Evolutionary conservation across 257 asterid species (phyloP).

Genomic region (Thymus quinquecostatus): DNA sequence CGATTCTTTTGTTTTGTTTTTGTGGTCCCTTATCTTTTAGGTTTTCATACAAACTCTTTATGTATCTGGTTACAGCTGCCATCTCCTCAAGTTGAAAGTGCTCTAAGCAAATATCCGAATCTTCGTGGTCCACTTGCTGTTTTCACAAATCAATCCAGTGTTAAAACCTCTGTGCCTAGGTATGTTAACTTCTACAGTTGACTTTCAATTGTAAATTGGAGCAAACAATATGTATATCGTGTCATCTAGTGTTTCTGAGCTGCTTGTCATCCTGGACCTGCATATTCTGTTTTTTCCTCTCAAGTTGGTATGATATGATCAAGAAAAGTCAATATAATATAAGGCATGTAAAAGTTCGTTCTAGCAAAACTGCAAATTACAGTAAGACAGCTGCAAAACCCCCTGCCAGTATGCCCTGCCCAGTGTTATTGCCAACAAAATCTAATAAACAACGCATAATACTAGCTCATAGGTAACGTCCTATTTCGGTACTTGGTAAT

Average conservation of each 20-base stretch:
- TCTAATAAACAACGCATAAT: neutral
- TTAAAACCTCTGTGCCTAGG: constrained; percentile 73
- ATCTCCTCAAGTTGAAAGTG: constrained; percentile 87
- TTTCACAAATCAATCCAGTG: constrained; percentile 63
- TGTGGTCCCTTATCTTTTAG: constrained; percentile 14
- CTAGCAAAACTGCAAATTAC: neutral
- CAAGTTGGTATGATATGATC: neutral
- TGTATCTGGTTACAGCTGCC: constrained; percentile 79
- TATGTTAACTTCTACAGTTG: constrained; percentile 36
- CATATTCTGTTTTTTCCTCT: neutral
- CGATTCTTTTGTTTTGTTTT: constrained; percentile 14
- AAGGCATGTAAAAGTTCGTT: neutral
- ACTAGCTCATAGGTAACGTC: neutral
- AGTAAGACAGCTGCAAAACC: neutral
- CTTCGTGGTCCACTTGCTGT: constrained; percentile 80
- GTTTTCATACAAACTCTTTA: constrained; percentile 23
- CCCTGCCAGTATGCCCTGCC: neutral
- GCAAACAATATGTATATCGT: neutral
- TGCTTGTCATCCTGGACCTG: neutral
- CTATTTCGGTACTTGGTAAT: no score
- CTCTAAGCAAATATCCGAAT: constrained; percentile 76
- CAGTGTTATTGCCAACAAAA: neutral
- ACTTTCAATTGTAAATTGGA: neutral
- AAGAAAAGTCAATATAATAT: neutral
- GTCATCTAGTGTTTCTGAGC: constrained; percentile 1